Percentiles rank a stretch among this genome's conserved stretches.
Conservation (phyloP, 805 yeast genomes). For the Pichia manshurica region DNA sequence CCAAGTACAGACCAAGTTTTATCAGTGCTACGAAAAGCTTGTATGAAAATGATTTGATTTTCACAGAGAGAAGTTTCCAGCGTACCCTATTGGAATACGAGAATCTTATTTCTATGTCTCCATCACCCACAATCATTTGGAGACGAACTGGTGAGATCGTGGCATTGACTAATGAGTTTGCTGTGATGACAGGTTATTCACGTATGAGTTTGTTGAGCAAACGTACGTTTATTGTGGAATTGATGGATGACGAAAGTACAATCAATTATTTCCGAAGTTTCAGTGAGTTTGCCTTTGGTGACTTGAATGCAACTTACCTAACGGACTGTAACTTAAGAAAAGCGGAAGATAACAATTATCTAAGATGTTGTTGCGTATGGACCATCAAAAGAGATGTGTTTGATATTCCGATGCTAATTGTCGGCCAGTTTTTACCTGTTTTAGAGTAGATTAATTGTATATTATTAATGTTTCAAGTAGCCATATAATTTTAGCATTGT, state of each 20-base stretch:
- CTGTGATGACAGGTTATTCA: conserved; percentile 61
- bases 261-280: conserved; percentile 67
- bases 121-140: conserved; percentile 82
- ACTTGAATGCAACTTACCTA: conserved; percentile 45
- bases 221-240: conserved; percentile 66
- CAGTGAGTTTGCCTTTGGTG: conserved; percentile 67
- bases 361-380: conserved; percentile 74
- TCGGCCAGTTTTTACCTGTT: conserved; percentile 75
- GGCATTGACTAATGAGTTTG: conserved; percentile 69
- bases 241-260: conserved; percentile 76
- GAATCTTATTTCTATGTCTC: conserved; percentile 48
- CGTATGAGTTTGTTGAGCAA: conserved; percentile 51
- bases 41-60: conserved; percentile 63
- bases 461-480: no score
- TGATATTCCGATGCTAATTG: conserved; percentile 77
- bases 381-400: conserved; percentile 79
- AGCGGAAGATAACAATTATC: conserved; percentile 34
- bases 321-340: conserved; percentile 44
- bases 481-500: no score
- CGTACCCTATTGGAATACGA: conserved; percentile 54
- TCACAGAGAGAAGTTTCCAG: conserved; percentile 54
- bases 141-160: conserved; percentile 82
- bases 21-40: conserved; percentile 69
- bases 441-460: conserved; percentile 26
- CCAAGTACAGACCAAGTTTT: conserved; percentile 68